Base-by-base conservation (phyloP, 106 monocot genomes). In the Ottelia alismoides region DNA sequence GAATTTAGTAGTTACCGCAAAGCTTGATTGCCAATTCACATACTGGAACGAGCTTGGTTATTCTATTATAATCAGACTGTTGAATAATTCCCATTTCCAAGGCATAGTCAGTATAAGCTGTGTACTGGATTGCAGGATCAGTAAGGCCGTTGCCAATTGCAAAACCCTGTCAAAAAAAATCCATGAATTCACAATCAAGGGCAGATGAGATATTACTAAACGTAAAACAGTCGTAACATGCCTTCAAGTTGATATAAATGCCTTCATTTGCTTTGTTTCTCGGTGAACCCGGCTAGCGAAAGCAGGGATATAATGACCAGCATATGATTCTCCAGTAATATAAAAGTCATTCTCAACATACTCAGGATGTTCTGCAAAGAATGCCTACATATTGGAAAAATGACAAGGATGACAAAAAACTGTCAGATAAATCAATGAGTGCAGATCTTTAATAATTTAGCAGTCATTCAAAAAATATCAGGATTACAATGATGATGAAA, bases 81-180 rank as follows among this genome's bases (percentile, higher is more conserved):
- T 57, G 61, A 60, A 96, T 89, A 31, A 89, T 25, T 35, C 64
- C 70, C 68, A 70, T 96, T 30, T 78, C 76, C 51, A 96, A 57
- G 23, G 96, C 81, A 70, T 81, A 96, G 71, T 96, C 96, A 40
- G 76, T 70, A 51, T 96, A 96, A 30, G 96, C 88, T 58, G 80
- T 72, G 64, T 96, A 89, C 63, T 96, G 96, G 27, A 96, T 85
- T 61, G 70, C 85, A 74, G 96, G 96, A 77, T 89, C 74, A 27
- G 88, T 96, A 31, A 96, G 78, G 16, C 96, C 88, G 68, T 96
- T 96, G 18, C 96, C 88, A 60, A 96, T 96, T 17, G 88, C 96
- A 72, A 96, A 82, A 27, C 96, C 96, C 88, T 96, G 63, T 26
- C 75, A 16, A 44, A 63, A 16, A 23, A 48, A 19, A 22, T 48